Percentiles rank a stretch among this genome's conserved stretches.
These are phyloP conservation scores for Botrytis pseudocinerea DNA, from an alignment of 2,329 filamentous ascomycete genomes.

Conservation along the genomic window DNA sequence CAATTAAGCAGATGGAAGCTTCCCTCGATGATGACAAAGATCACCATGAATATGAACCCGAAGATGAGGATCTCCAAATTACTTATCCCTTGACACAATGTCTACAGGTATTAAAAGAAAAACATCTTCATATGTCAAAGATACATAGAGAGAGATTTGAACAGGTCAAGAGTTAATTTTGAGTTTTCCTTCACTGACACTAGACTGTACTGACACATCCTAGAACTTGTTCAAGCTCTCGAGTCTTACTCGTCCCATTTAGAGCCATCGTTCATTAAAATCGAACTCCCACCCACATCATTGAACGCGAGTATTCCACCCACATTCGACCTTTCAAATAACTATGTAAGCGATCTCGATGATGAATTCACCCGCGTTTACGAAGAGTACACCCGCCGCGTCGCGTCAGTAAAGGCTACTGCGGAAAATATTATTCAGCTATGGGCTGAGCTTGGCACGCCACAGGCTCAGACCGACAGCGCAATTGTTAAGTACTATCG, in stretches of 20 bases:
- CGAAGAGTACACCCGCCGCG: constrained; percentile 88
- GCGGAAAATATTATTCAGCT: constrained; percentile 87
- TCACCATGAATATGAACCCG: constrained; percentile 62
- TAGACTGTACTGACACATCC: constrained; percentile 27
- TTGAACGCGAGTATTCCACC: constrained; percentile 75
- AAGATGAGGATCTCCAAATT: constrained; percentile 69
- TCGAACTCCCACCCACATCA: constrained; percentile 80
- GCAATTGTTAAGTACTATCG: constrained; percentile 86
- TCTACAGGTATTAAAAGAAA: constrained; percentile 79
- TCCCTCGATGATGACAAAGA: constrained; percentile 77
- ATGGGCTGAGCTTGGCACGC: constrained; percentile 93
- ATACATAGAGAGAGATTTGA: constrained; percentile 90
- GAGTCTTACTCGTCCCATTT: constrained; percentile 96
- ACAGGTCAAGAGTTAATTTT: constrained; percentile 81
- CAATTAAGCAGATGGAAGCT: constrained; percentile 89
- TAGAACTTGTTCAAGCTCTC: constrained; percentile 89
- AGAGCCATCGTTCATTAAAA: constrained; percentile 81
- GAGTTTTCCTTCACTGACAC: background rate
- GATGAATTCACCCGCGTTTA: constrained; percentile 92
- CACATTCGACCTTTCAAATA: constrained; percentile 87
- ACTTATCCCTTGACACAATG: constrained; percentile 83
- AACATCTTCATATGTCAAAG: constrained; percentile 75
- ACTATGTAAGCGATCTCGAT: constrained; percentile 85
- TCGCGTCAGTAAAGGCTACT: constrained; percentile 71
- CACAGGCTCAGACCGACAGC: constrained; percentile 87